These are phyloP conservation scores for Monilinia aucupariae DNA, from an alignment of 2,329 filamentous ascomycete genomes.

Conservation along the genomic window DNA sequence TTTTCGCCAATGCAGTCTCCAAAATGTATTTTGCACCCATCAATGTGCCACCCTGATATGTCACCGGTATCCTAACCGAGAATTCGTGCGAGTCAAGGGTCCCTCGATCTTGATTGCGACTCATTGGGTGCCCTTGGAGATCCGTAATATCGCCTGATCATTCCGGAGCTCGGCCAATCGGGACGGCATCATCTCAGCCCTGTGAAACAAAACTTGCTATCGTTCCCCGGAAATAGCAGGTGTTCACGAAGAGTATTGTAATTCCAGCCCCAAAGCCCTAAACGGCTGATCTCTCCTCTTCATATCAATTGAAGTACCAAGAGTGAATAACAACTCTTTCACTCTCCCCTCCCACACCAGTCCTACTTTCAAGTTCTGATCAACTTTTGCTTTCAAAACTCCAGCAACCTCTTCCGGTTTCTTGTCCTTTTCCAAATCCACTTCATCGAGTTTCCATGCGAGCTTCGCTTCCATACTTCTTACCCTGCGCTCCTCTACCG, in stretches of 20 bases:
- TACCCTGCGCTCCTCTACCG: conserved; percentile 32
- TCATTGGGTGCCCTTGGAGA: neutral
- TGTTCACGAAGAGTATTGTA: conserved; percentile 73
- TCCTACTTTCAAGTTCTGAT: conserved; percentile 81
- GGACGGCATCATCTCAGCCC: neutral
- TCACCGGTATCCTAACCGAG: neutral
- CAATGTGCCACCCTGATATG: neutral
- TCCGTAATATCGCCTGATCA: neutral
- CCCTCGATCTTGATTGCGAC: neutral
- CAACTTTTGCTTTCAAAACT: conserved; percentile 82
- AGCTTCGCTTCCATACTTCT: conserved; percentile 51
- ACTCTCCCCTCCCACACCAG: conserved; percentile 88
- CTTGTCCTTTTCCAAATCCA: conserved; percentile 26
- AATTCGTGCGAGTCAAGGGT: neutral
- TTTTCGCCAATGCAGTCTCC: neutral
- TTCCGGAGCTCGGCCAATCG: neutral
- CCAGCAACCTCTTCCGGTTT: conserved; percentile 67
- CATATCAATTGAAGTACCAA: conserved; percentile 81
- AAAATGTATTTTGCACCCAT: neutral
- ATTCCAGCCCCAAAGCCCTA: conserved; percentile 68
- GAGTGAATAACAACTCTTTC: conserved; percentile 86
- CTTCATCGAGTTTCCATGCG: conserved; percentile 44
- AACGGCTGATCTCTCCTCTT: conserved; percentile 71
- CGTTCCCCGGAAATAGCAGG: neutral
- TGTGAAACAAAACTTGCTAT: neutral